Evolutionary conservation across 768 basidiomycete species (phyloP).

Genomic region (Podaxis pistillaris): DNA sequence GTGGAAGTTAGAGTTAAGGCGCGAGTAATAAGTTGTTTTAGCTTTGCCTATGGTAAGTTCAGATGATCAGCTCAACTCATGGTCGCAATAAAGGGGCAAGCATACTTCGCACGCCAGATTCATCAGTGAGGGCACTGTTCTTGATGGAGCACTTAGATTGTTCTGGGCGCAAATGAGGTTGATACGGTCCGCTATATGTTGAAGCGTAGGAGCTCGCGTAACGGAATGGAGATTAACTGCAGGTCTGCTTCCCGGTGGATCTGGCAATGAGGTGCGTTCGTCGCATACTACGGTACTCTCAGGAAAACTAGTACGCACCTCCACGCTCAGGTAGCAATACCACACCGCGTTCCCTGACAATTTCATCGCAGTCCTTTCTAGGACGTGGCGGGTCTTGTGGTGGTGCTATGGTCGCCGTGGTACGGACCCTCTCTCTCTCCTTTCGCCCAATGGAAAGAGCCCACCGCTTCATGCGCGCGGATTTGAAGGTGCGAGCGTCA

Average conservation of each 20-base stretch:
- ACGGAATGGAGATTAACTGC: conserved; percentile 73
- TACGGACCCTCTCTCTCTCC: conserved; percentile 71
- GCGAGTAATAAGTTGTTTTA: conserved; percentile 82
- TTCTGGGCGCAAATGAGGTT: conserved; percentile 83
- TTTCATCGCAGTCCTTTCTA: conserved; percentile 59
- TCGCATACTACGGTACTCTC: neutral
- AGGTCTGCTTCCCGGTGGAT: conserved; percentile 68
- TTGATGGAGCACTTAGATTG: conserved; percentile 58
- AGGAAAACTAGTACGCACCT: conserved; percentile 38
- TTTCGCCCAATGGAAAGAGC: conserved; percentile 66
- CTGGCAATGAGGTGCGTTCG: conserved; percentile 31
- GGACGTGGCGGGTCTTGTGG: conserved; percentile 42
- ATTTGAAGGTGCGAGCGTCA: conserved; percentile 53
- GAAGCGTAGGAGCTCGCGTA: conserved; percentile 68
- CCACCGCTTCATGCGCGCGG: conserved; percentile 71
- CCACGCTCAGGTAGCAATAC: conserved; percentile 62
- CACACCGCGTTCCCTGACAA: conserved; percentile 68
- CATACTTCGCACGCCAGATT: conserved; percentile 76
- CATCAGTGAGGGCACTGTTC: conserved; percentile 65
- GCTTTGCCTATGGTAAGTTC: conserved; percentile 53
- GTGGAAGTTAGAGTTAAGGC: conserved; percentile 74
- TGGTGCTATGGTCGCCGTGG: conserved; percentile 40
- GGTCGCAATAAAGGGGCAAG: conserved; percentile 5
- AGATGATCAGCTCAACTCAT: neutral
- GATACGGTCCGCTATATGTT: conserved; percentile 77